Evolutionary conservation across 495 filamentous ascomycete genomes (phyloP).

Genomic region (Acidomyces sp.): DNA sequence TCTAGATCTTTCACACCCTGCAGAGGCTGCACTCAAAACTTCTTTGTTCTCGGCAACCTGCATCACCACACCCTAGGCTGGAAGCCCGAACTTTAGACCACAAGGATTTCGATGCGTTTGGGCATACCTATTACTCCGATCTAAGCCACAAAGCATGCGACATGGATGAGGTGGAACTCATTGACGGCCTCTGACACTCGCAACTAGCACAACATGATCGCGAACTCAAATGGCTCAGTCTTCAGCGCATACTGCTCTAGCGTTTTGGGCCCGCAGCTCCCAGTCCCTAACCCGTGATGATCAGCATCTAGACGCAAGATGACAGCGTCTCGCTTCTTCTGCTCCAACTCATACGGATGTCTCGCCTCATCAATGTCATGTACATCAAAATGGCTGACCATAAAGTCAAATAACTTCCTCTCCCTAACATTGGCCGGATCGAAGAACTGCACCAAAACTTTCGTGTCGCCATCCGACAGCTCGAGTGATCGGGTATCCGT

Average conservation of each 20-base stretch:
- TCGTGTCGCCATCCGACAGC: conserved; percentile 22
- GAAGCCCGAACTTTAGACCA: too few relatives aligned
- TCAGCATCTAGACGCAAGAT: conserved; percentile 45
- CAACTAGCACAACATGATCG: conserved; percentile 2
- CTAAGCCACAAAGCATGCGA: too few relatives aligned
- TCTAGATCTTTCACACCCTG: too few relatives aligned
- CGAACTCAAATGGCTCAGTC: conserved; percentile 7
- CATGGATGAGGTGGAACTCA: too few relatives aligned
- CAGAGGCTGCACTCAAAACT: too few relatives aligned
- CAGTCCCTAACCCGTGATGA: conserved; percentile 46
- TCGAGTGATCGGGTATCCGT: conserved; percentile 45
- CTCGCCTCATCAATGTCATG: conserved; percentile 40
- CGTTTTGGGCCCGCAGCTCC: conserved; percentile 46
- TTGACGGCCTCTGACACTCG: too few relatives aligned
- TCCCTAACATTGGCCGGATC: conserved; percentile 18
- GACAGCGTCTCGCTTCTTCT: conserved; percentile 37
- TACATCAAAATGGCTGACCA: conserved; percentile 39
- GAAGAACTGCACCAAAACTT: conserved; percentile 26
- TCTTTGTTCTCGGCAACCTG: too few relatives aligned
- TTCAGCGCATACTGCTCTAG: conserved; percentile 38
- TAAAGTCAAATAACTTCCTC: conserved; percentile 40
- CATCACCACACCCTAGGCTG: too few relatives aligned
- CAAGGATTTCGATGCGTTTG: too few relatives aligned
- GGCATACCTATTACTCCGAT: too few relatives aligned
- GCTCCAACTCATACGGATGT: conserved; percentile 49